Evolutionary conservation across 805 yeast genomes (phyloP).

Genomic region (Candida parachauliodes): DNA sequence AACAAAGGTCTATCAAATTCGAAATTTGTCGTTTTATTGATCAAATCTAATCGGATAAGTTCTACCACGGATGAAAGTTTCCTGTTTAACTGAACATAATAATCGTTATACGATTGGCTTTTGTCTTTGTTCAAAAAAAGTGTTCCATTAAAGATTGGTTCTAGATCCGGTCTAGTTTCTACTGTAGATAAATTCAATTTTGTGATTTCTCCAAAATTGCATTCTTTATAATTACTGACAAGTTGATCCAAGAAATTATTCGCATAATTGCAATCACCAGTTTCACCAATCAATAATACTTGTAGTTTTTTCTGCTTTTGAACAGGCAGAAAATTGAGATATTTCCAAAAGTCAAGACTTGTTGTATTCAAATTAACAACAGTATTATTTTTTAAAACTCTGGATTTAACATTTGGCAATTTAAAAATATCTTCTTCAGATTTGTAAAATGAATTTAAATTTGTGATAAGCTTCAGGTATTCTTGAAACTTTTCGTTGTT

Average conservation of each 20-base stretch:
- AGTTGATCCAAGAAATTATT: conserved; percentile 41
- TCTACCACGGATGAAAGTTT: conserved; percentile 32
- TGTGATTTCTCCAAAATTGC: conserved; percentile 46
- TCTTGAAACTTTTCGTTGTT: conserved; percentile 18
- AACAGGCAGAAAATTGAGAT: conserved; percentile 54
- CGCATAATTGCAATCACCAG: conserved; percentile 18
- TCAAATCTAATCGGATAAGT: conserved; percentile 34
- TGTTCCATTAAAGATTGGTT: conserved; percentile 26
- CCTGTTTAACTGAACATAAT: conserved; percentile 28
- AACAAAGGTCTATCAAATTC: conserved; percentile 48
- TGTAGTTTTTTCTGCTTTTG: conserved; percentile 49
- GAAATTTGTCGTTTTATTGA: conserved; percentile 37
- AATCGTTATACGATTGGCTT: conserved; percentile 20
- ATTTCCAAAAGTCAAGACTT: conserved; percentile 53
- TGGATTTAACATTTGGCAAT: conserved; percentile 24
- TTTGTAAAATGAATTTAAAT: conserved; percentile 9
- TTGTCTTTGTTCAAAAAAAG: conserved; percentile 21
- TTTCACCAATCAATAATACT: conserved; percentile 44
- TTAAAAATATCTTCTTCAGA: conserved; percentile 19
- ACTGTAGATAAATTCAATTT: conserved; percentile 24
- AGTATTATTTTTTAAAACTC: conserved; percentile 32
- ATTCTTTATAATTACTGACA: conserved; percentile 42
- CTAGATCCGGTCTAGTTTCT: conserved; percentile 27
- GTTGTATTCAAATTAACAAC: conserved; percentile 44
- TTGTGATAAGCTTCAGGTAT: conserved; percentile 19